Evolutionary conservation across 2,329 filamentous ascomycete genomes (phyloP).

Genomic region (Pseudofabraea citricarpa): DNA sequence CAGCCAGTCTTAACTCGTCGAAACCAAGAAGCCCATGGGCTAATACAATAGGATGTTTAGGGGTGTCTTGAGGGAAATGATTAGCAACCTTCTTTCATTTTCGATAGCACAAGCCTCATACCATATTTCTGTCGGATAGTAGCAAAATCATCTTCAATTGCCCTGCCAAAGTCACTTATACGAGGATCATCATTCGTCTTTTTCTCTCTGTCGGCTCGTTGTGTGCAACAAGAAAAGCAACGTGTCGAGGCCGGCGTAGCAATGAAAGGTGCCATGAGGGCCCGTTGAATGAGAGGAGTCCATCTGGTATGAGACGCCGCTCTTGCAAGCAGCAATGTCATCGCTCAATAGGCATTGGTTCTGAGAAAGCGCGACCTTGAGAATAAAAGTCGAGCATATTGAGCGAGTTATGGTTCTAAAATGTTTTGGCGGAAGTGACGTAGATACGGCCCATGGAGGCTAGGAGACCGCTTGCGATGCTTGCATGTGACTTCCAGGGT

Average conservation of each 20-base stretch:
- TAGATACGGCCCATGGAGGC: conserved; percentile 13
- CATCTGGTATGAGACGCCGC: conserved; percentile 20
- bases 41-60: conserved; percentile 58
- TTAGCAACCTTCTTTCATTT: no score
- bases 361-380: conserved; percentile 10
- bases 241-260: neutral
- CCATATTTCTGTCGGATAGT: conserved; percentile 52
- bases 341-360: conserved; percentile 16
- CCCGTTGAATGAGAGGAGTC: conserved; percentile 6
- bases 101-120: no score
- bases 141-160: conserved; percentile 59
- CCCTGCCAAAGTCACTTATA: conserved; percentile 43
- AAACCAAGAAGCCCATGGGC: conserved; percentile 64
- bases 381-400: conserved; percentile 4
- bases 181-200: conserved; percentile 36
- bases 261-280: neutral
- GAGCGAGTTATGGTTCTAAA: neutral
- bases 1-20: conserved; percentile 47
- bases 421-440: no score
- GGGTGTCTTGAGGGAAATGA: no score
- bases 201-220: conserved; percentile 4
- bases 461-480: neutral
- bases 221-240: conserved; percentile 1
- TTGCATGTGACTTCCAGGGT: conserved; percentile 12
- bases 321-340: conserved; percentile 23